These are phyloP conservation scores for Pichia ethanolica DNA, from an alignment of 805 yeast genomes.

Conservation along the genomic window DNA sequence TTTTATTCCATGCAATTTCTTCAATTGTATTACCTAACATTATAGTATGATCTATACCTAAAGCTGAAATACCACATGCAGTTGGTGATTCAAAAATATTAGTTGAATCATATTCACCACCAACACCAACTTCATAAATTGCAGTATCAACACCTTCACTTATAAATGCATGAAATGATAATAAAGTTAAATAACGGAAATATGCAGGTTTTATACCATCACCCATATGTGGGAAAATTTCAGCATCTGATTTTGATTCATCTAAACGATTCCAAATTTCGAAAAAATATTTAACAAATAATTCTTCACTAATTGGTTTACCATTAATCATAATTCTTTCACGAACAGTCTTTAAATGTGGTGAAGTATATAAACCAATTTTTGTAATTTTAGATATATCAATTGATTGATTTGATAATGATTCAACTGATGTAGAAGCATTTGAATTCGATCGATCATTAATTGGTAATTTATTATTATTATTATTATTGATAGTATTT, in stretches of 20 bases:
- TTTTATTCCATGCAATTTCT: slow-evolving; percentile 93
- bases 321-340: slow-evolving; percentile 90
- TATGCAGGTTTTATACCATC: slow-evolving; percentile 80
- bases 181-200: slow-evolving; percentile 80
- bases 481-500: background rate
- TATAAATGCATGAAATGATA: slow-evolving; percentile 86
- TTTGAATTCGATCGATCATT: slow-evolving; percentile 5
- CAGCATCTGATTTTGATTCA: slow-evolving; percentile 44
- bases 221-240: slow-evolving; percentile 65
- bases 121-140: slow-evolving; percentile 95
- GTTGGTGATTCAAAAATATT: slow-evolving; percentile 75
- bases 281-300: slow-evolving; percentile 83
- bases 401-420: slow-evolving; percentile 1
- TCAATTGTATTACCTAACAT: slow-evolving; percentile 82
- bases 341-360: slow-evolving; percentile 87
- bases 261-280: slow-evolving; percentile 82
- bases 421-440: background rate
- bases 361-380: slow-evolving; percentile 92
- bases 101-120: slow-evolving; percentile 97
- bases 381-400: slow-evolving; percentile 35
- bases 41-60: slow-evolving; percentile 88
- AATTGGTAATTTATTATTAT: background rate
- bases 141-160: slow-evolving; percentile 90
- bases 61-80: slow-evolving; percentile 74
- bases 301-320: slow-evolving; percentile 68